Evolutionary conservation across 257 asterid genomes (phyloP), one percentile per base, ranked within the genome.

Genomic region (Ocimum tenuiflorum): DNA sequence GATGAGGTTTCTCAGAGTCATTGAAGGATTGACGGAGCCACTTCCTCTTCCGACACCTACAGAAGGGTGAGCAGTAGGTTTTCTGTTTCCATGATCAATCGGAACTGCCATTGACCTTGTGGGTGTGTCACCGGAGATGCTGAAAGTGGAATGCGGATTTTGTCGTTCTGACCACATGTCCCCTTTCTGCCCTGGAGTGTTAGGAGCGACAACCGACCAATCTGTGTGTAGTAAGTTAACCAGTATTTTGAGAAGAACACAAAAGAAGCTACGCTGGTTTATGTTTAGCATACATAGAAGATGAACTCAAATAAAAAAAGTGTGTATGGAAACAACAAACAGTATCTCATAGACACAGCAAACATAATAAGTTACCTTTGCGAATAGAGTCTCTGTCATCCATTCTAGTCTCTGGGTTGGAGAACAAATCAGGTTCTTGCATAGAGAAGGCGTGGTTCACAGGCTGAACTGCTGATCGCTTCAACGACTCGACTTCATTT

Each of bases 121-220:
- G 22, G 91, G 96, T 52, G 96, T 81, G 71, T 80, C 87, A 59
- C 82, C 80, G 24, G 90, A 77, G 45, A 84, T 64, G 77, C 85
- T 86, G 33, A 83, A 88, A 42, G 91, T 85, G 53, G n/a, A 78
- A 79, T 77, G 82, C 10, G 88, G 74, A 60, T 86, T 85, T 79
- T 78, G 95, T 63, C 95, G 81, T 57, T 80, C 74, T 63, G 88
- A 79, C 98, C 96, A 87, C 60, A 83, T 63, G 65, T 85, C 95
- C 53, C 89, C 98, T 79, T 86, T 80, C 56, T 83, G 91, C 79
- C 98, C 98, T 91, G 96, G 98, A 84, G 98, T 91, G 76, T 85
- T 82, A 82, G 96, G 98, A 83, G 98, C 77, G 85, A 59, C 69
- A 85, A 85, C 82, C 80, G 86, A 80, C 89, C 95, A 85, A 80